Conservation (phyloP, 352 stramenopile genomes). For the Globisporangium irregulare region DNA sequence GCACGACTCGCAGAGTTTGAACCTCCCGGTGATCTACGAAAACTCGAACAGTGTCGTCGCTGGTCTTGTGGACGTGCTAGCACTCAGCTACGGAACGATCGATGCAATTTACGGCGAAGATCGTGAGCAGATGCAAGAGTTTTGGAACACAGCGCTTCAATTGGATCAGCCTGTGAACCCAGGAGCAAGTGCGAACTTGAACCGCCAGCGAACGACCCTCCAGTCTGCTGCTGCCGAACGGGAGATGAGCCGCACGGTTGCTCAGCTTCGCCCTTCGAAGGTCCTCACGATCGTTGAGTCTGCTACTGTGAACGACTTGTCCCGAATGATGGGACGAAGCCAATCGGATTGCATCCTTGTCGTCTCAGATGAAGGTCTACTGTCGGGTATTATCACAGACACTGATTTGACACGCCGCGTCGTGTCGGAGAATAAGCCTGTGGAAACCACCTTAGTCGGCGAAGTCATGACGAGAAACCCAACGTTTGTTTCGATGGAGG, state of each 20-base stretch:
- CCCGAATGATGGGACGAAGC: conserved; percentile 87
- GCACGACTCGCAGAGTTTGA: conserved; percentile 81
- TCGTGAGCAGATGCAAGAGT: conserved; percentile 88
- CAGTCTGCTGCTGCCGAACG: conserved; percentile 51
- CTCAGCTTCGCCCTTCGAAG: conserved; percentile 77
- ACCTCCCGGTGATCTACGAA: conserved; percentile 75
- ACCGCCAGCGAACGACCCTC: conserved; percentile 58
- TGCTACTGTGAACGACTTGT: conserved; percentile 82
- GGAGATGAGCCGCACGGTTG: conserved; percentile 76
- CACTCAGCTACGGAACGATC: conserved; percentile 86
- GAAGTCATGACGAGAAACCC: conserved; percentile 85
- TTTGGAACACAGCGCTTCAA: conserved; percentile 85
- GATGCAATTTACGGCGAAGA: conserved; percentile 86
- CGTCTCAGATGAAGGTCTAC: conserved; percentile 79
- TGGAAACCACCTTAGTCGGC: conserved; percentile 65
- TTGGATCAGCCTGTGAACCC: conserved; percentile 64
- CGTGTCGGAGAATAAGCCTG: conserved; percentile 71
- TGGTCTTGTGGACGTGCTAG: conserved; percentile 81
- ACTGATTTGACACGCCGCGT: conserved; percentile 83
- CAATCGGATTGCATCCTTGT: conserved; percentile 93
- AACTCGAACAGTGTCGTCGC: conserved; percentile 58
- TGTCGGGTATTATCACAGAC: conserved; percentile 96
- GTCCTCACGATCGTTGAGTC: conserved; percentile 87
- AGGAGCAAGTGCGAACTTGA: conserved; percentile 26
- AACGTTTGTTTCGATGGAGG: conserved; percentile 80